Evolutionary conservation across 192 early-diverging fungal species (phyloP).

Genomic region (Coemansia asiatica): DNA sequence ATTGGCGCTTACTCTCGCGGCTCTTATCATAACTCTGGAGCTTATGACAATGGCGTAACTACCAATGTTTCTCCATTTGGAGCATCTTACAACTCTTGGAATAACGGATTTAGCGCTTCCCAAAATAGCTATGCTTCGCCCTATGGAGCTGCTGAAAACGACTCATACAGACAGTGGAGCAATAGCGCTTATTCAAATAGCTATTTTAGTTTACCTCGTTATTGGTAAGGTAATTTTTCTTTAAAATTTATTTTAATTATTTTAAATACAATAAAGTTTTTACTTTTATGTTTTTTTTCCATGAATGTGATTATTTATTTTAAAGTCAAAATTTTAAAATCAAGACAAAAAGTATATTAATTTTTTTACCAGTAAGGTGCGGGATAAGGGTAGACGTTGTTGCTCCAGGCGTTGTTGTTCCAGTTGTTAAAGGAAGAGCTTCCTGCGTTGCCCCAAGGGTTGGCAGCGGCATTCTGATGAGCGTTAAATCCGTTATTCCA

Average conservation of each 20-base stretch:
- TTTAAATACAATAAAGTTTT: no score
- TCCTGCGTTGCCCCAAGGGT: slow-evolving; percentile 49
- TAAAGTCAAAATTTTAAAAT: no score
- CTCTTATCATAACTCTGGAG: slow-evolving; percentile 33
- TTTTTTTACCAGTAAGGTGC: slow-evolving; percentile 47
- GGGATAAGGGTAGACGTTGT: slow-evolving; percentile 35
- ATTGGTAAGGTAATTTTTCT: slow-evolving; percentile 11
- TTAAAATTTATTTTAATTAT: neutral
- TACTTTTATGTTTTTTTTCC: no score
- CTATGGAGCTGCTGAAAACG: slow-evolving; percentile 20
- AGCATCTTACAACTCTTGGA: slow-evolving; percentile 29
- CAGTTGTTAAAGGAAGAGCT: slow-evolving; percentile 55
- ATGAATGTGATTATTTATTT: neutral
- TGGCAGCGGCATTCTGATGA: slow-evolving; percentile 41
- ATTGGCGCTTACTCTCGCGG: slow-evolving; percentile 9
- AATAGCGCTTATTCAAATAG: slow-evolving; percentile 38
- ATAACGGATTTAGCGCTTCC: slow-evolving; percentile 22
- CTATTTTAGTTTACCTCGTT: slow-evolving; percentile 20
- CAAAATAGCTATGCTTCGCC: slow-evolving; percentile 20
- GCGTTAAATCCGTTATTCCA: slow-evolving; percentile 54
- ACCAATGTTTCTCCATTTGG: slow-evolving; percentile 25
- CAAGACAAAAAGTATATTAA: no score
- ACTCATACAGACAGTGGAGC: slow-evolving; percentile 31
- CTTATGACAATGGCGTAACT: slow-evolving; percentile 25
- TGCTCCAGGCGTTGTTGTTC: slow-evolving; percentile 57